These are phyloP conservation scores for Penicillium sp. DNA, from an alignment of 2,329 filamentous ascomycete species.

Conservation along the genomic window DNA sequence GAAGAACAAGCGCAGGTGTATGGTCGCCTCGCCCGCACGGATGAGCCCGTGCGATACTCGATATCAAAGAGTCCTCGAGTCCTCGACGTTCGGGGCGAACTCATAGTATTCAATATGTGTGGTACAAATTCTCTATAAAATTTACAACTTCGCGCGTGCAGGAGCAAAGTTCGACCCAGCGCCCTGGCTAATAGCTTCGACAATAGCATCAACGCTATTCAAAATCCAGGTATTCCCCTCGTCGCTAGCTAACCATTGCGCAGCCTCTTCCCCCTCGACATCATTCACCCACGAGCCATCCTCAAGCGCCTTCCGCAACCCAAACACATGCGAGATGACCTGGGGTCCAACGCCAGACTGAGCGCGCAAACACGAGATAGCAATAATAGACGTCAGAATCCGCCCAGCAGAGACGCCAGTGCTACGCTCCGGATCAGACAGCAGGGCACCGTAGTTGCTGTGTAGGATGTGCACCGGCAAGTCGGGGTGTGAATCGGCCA, in stretches of 20 bases:
- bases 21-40: background rate
- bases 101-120: background rate
- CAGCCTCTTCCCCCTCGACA: slow-evolving; percentile 50
- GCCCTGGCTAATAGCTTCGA: slow-evolving; percentile 48
- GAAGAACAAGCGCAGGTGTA: background rate
- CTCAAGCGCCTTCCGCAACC: slow-evolving; percentile 70
- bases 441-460: slow-evolving; percentile 69
- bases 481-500: slow-evolving; percentile 75
- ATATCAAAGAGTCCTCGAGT: background rate
- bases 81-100: background rate
- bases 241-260: slow-evolving; percentile 61
- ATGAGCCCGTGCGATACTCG: background rate
- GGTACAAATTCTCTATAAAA: background rate
- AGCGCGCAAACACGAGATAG: slow-evolving; percentile 69
- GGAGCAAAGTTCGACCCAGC: slow-evolving; percentile 57
- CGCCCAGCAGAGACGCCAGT: slow-evolving; percentile 58
- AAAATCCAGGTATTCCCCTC: slow-evolving; percentile 65
- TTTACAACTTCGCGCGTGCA: slow-evolving; percentile 35
- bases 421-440: slow-evolving; percentile 59
- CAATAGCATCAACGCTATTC: slow-evolving; percentile 59
- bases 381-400: slow-evolving; percentile 69
- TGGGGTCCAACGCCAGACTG: slow-evolving; percentile 82
- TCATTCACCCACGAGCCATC: slow-evolving; percentile 50
- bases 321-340: slow-evolving; percentile 77
- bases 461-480: slow-evolving; percentile 76